Evolutionary conservation across 2,329 filamentous ascomycete genomes (phyloP).

Genomic region (Pseudogymnoascus sp.): DNA sequence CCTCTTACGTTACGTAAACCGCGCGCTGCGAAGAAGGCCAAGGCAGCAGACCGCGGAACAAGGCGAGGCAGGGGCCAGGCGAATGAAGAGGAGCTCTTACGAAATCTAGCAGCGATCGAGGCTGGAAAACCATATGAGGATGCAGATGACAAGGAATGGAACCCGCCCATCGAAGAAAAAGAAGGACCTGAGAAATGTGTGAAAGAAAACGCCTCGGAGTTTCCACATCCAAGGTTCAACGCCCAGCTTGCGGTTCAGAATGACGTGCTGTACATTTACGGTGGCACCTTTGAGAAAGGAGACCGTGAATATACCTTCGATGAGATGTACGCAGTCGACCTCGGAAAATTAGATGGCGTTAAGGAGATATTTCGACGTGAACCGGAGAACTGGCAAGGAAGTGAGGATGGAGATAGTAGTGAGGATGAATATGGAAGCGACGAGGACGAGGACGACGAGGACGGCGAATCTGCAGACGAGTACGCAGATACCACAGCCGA

Average conservation of each 20-base stretch:
- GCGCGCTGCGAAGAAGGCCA: slow-evolving; percentile 54
- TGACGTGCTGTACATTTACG: slow-evolving; percentile 88
- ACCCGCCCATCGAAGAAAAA: slow-evolving; percentile 42
- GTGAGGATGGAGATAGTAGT: slow-evolving; percentile 55
- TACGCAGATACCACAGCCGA: slow-evolving; percentile 38
- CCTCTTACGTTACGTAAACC: slow-evolving; percentile 70
- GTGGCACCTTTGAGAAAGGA: slow-evolving; percentile 90
- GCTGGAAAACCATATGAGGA: slow-evolving; percentile 59
- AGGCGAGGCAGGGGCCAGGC: slow-evolving; percentile 73
- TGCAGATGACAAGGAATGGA: slow-evolving; percentile 42
- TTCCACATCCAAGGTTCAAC: slow-evolving; percentile 88
- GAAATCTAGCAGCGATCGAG: slow-evolving; percentile 79
- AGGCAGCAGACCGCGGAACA: slow-evolving; percentile 48
- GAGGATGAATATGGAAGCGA: slow-evolving; percentile 49
- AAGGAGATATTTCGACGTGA: slow-evolving; percentile 84
- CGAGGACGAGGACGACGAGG: slow-evolving; percentile 39
- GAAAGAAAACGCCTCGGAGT: slow-evolving; percentile 65
- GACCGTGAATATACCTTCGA: slow-evolving; percentile 95
- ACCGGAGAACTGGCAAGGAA: slow-evolving; percentile 75
- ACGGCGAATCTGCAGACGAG: slow-evolving; percentile 41
- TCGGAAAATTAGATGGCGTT: slow-evolving; percentile 92
- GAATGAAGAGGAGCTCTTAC: slow-evolving; percentile 82
- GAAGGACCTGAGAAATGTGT: slow-evolving; percentile 49
- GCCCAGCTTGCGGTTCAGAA: slow-evolving; percentile 84
- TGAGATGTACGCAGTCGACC: slow-evolving; percentile 84